These are phyloP conservation scores for Oenanthe sinensis DNA, from an alignment of 129 eudicot genomes.

Conservation along the genomic window DNA sequence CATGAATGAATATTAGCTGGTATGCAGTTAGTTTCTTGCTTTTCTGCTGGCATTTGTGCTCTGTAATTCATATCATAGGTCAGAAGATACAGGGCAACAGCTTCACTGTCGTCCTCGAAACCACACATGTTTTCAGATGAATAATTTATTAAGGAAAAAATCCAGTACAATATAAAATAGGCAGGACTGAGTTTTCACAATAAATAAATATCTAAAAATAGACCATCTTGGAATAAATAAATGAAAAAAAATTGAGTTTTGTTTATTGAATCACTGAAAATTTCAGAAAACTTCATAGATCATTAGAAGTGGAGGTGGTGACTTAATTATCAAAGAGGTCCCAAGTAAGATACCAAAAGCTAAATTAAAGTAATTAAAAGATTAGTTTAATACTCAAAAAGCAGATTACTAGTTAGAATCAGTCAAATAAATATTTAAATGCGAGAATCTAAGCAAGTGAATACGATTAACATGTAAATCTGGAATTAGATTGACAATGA, in stretches of 20 bases:
- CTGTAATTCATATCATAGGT: too few relatives aligned
- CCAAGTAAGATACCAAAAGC: background rate
- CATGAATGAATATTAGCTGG: background rate
- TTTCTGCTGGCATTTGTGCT: background rate
- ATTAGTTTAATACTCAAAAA: background rate
- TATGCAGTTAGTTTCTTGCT: background rate
- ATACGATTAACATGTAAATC: conserved; percentile 27
- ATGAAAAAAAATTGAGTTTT: background rate
- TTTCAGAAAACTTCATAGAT: too few relatives aligned
- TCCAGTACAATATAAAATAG: too few relatives aligned
- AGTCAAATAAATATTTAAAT: conserved; percentile 15
- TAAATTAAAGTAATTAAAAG: background rate
- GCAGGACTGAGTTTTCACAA: too few relatives aligned
- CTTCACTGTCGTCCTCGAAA: too few relatives aligned
- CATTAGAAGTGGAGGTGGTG: background rate
- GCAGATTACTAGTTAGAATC: conserved; percentile 7
- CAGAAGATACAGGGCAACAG: too few relatives aligned
- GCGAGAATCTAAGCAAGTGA: conserved; percentile 12
- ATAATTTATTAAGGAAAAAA: too few relatives aligned
- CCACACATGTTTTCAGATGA: too few relatives aligned
- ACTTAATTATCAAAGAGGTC: background rate
- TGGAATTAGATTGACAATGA: conserved; percentile 7
- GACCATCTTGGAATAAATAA: too few relatives aligned
- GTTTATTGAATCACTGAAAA: background rate
- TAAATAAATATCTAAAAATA: too few relatives aligned